These are phyloP conservation scores for Closterium sp. DNA, from an alignment of 139 green algal species.

Conservation along the genomic window DNA sequence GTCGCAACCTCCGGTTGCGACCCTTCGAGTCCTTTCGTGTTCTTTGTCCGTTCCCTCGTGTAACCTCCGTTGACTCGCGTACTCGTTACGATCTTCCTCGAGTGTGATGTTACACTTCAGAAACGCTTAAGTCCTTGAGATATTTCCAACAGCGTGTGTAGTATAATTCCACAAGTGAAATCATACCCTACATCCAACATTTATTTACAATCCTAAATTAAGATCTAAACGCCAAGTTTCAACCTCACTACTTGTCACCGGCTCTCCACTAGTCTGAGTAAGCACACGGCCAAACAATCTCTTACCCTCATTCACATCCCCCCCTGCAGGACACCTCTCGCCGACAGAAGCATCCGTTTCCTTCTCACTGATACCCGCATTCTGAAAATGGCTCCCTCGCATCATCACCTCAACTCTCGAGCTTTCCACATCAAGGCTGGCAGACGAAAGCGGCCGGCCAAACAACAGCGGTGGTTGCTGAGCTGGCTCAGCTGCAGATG, in stretches of 20 bases:
- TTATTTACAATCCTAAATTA: neutral
- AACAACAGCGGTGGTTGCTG: neutral
- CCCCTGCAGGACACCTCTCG: neutral
- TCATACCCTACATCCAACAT: neutral
- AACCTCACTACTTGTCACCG: neutral
- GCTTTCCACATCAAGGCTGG: neutral
- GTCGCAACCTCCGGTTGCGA: too few species aligned
- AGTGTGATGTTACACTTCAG: too few species aligned
- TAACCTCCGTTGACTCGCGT: too few species aligned
- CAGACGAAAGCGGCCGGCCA: neutral
- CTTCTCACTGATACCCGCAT: neutral
- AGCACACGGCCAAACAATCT: neutral
- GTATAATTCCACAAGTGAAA: neutral
- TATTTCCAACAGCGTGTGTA: neutral
- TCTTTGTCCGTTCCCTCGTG: too few species aligned
- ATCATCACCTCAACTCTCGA: neutral
- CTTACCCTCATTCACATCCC: neutral
- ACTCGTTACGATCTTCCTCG: too few species aligned
- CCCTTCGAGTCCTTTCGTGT: too few species aligned
- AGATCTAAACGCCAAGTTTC: neutral
- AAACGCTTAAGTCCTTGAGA: too few species aligned
- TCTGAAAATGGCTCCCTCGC: neutral
- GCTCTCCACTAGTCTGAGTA: neutral
- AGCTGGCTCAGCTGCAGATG: neutral
- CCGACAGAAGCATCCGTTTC: neutral